Evolutionary conservation across 495 filamentous ascomycete genomes (phyloP), one percentile per base, ranked within the genome.

Genomic region (Hypoxylon perforatum): DNA sequence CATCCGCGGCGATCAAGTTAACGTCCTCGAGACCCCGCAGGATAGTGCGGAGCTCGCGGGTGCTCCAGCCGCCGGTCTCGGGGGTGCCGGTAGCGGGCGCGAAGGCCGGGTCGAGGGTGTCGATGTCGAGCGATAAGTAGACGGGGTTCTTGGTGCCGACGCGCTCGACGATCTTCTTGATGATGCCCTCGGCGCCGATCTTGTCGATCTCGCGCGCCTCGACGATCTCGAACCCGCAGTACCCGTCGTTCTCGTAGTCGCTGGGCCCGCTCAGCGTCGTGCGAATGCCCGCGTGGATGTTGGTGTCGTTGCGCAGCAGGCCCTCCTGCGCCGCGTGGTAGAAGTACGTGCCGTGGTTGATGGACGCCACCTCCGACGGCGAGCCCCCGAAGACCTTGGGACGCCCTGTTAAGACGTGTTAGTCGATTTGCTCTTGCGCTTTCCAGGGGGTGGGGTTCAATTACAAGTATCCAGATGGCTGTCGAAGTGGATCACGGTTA

Each of bases 341-440:
- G 81, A 96, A 95, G 82, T 94, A 94, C 19, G 85, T 91, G 6
- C 92, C 92, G 75, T 96, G 92, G 74, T 90, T 96, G 78, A 95
- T 92, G 59, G 71, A 72, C 3, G 79, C 79, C 8, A 94, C 92
- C 48, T 86, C 77, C 8, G 83, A 85, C 0, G 84, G 82, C 5
- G 83, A 82, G 23, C 85, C 84, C 28, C 84, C 84, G 59, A 87
- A 87, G 17, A 85, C 82, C 64, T 91, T 90, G 21, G 85, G 75
- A 79, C 84, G 50, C 89, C 86, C 76, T 92, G 87, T 67, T 82
- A 78, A 10, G 39, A 18, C 18, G 48, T 15, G 55, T 38, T 63
- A 61, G 58, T 30, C 25, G 35, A 12, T 42, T 25, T 1, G 23
- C 23, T 41, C 14, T 18, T 12, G 33, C 18, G 8, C 7, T 28